Evolutionary conservation across 768 basidiomycete genomes (phyloP).

Genomic region (Boletus rufocinnamomeus): DNA sequence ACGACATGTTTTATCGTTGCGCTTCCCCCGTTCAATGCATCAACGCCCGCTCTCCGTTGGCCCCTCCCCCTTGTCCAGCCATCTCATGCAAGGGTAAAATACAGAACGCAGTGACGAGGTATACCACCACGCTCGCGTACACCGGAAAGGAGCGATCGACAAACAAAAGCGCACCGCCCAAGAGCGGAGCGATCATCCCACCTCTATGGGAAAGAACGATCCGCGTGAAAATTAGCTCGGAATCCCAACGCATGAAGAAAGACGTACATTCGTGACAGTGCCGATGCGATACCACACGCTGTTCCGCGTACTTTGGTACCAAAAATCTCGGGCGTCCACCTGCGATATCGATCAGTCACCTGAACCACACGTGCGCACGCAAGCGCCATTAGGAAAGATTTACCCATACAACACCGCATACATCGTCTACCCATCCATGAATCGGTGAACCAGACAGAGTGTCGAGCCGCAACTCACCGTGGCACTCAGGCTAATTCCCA

Average conservation of each 20-base stretch:
- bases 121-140: conserved; percentile 69
- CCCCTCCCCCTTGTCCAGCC: conserved; percentile 38
- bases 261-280: conserved; percentile 78
- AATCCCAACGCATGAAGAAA: background rate
- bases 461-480: conserved; percentile 40
- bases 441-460: background rate
- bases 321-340: conserved; percentile 88
- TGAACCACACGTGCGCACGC: background rate
- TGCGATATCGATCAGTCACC: conserved; percentile 7
- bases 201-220: conserved; percentile 49
- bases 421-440: conserved; percentile 55
- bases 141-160: conserved; percentile 72
- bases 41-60: conserved; percentile 16
- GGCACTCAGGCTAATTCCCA: conserved; percentile 75
- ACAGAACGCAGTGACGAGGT: conserved; percentile 61
- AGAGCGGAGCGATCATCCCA: conserved; percentile 84
- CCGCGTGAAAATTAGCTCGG: too few species aligned
- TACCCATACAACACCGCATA: conserved; percentile 83
- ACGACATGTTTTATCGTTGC: background rate
- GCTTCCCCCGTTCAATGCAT: conserved; percentile 19
- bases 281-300: conserved; percentile 85
- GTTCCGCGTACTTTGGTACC: conserved; percentile 85
- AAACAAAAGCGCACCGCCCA: conserved; percentile 72
- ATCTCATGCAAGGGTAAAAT: conserved; percentile 60
- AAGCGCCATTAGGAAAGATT: background rate